Conservation (phyloP, 768 basidiomycete genomes). For the Suillus bovinus region DNA sequence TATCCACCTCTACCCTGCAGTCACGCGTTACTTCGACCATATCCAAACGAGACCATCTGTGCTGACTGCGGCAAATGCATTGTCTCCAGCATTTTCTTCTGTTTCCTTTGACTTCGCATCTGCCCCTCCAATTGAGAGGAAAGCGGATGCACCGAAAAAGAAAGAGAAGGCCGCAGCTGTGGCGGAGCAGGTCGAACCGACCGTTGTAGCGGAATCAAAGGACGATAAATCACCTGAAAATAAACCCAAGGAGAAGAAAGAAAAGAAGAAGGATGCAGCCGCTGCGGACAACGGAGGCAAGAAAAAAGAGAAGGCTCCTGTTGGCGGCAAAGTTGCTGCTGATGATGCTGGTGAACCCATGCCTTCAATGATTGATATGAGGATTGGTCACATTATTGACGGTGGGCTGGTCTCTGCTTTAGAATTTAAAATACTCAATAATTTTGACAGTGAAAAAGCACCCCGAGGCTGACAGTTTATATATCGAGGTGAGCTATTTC, state of each 20-base stretch:
- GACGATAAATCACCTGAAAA: conserved; percentile 22
- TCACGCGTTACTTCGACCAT: conserved; percentile 95
- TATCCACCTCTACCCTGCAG: conserved; percentile 77
- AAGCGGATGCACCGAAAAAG: conserved; percentile 73
- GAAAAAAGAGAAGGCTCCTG: conserved; percentile 42
- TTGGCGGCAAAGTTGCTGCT: conserved; percentile 34
- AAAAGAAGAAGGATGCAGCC: conserved; percentile 46
- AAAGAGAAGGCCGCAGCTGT: conserved; percentile 58
- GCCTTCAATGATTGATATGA: conserved; percentile 96
- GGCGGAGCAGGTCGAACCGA: conserved; percentile 32
- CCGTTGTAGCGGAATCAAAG: conserved; percentile 39
- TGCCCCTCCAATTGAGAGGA: conserved; percentile 75
- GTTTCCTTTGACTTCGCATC: conserved; percentile 73
- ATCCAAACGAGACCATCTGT: conserved; percentile 75
- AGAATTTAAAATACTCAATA: neutral
- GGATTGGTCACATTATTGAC: conserved; percentile 91
- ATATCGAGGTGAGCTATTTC: conserved; percentile 70
- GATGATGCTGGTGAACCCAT: conserved; percentile 80
- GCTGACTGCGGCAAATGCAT: conserved; percentile 51
- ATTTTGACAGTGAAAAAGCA: conserved; percentile 78
- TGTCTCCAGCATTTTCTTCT: conserved; percentile 52
- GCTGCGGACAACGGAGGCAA: conserved; percentile 35
- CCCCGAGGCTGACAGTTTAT: conserved; percentile 97
- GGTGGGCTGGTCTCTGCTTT: conserved; percentile 47
- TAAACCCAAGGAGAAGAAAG: conserved; percentile 52